Percentiles rank a stretch among this genome's conserved stretches.
phyloP scores from a whole-genome alignment of 345 rosid species.

The Eutrema yunnanense region DNA sequence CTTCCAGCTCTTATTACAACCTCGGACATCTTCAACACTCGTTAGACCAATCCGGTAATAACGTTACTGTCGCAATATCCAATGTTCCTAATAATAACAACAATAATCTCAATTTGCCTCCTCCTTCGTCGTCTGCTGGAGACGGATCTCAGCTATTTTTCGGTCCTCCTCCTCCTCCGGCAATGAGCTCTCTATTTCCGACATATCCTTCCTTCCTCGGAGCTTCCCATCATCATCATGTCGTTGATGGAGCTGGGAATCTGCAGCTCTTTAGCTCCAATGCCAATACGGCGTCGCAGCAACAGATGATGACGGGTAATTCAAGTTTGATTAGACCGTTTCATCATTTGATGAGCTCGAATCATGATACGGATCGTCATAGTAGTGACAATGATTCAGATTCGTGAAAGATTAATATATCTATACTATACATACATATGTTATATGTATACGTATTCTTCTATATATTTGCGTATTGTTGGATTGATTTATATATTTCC shows the following conservation, averaged over 20 bases:
- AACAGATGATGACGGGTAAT: slow-evolving; percentile 34
- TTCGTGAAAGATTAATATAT: slow-evolving; percentile 20
- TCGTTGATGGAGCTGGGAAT: slow-evolving; percentile 24
- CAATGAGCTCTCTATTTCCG: slow-evolving; percentile 53
- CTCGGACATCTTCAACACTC: slow-evolving; percentile 66
- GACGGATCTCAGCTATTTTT: slow-evolving; percentile 48
- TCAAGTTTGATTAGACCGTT: slow-evolving; percentile 34
- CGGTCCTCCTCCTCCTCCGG: slow-evolving; percentile 49
- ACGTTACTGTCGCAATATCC: slow-evolving; percentile 47
- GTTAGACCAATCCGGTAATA: slow-evolving; percentile 59
- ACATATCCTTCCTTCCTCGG: slow-evolving; percentile 42
- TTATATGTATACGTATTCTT: slow-evolving; percentile 14
- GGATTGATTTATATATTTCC: slow-evolving; percentile 10
- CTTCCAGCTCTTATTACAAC: slow-evolving; percentile 40
- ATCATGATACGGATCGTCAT: slow-evolving; percentile 32
- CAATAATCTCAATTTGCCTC: slow-evolving; percentile 30
- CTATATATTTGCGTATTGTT: slow-evolving; percentile 3
- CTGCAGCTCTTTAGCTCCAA: slow-evolving; percentile 41
- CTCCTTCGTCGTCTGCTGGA: slow-evolving; percentile 20
- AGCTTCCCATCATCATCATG: slow-evolving; percentile 26
- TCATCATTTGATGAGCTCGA: slow-evolving; percentile 35
- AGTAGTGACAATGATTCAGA: slow-evolving; percentile 34
- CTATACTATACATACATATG: not conserved
- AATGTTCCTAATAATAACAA: slow-evolving; percentile 32
- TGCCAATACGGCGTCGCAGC: slow-evolving; percentile 29